These are phyloP conservation scores for Porphyra umbilicalis DNA, from an alignment of 31 red algal species.

Conservation along the genomic window DNA sequence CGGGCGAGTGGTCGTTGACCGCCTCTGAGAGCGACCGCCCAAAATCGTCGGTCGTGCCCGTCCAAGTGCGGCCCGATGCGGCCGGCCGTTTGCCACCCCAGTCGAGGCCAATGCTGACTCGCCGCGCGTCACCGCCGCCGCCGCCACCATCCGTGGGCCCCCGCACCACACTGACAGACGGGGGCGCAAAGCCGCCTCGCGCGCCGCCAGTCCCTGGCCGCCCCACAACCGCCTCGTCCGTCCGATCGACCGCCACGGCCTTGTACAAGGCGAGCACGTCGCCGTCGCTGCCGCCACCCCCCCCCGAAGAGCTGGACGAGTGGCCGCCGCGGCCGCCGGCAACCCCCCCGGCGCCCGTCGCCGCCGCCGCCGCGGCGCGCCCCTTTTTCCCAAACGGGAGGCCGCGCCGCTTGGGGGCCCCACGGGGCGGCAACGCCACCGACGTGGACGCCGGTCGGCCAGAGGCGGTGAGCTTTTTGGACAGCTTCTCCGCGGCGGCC, in stretches of 20 bases:
- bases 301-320: background rate
- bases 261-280: background rate
- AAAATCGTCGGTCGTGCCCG: constrained; percentile 64
- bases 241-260: background rate
- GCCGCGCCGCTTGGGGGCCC: background rate
- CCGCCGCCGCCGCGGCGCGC: background rate
- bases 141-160: background rate
- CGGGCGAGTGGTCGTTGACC: background rate
- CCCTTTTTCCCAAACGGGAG: background rate
- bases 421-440: background rate
- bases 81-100: constrained; percentile 33
- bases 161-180: background rate
- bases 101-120: constrained; percentile 66
- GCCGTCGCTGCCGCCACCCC: background rate
- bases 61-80: constrained; percentile 49
- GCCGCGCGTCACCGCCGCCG: constrained; percentile 1
- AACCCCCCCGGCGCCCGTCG: background rate
- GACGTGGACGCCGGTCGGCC: background rate
- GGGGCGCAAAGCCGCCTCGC: background rate
- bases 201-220: background rate
- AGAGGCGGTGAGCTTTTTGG: background rate
- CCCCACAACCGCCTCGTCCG: background rate
- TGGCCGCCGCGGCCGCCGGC: background rate
- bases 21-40: constrained; percentile 22
- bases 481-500: background rate